Conservation (phyloP, 257 asterid genomes). For the Solanum corneliomulleri region DNA sequence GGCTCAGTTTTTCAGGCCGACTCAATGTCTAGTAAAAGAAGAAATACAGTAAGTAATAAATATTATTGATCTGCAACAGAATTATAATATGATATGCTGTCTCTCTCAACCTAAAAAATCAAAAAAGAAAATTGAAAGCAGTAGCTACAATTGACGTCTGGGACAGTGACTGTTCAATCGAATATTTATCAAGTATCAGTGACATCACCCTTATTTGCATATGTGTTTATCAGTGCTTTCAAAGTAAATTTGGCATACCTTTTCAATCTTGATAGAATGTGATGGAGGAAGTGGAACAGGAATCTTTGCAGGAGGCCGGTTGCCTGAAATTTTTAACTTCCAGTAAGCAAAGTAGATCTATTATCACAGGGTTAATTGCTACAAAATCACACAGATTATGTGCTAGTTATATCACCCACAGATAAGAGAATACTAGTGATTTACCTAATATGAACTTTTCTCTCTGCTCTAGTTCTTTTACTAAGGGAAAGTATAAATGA, state of each 20-base stretch:
- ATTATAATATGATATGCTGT: not conserved
- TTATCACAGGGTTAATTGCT: not conserved
- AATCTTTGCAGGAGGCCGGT: slow-evolving; percentile 86
- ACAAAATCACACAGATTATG: not conserved
- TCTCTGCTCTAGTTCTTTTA: not conserved
- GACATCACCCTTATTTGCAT: not conserved
- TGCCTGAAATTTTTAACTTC: slow-evolving; percentile 32
- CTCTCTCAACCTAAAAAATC: not conserved
- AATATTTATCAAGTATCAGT: not conserved
- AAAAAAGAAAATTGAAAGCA: not conserved
- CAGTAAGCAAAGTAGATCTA: not conserved
- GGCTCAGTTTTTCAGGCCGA: slow-evolving; percentile 60
- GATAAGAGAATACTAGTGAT: not conserved
- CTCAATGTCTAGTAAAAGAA: slow-evolving; percentile 36
- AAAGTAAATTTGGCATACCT: slow-evolving; percentile 32
- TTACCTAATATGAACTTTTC: not conserved
- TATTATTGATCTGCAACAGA: not conserved
- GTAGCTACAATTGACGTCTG: not conserved
- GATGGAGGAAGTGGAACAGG: slow-evolving; percentile 89
- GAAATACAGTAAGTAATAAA: not conserved
- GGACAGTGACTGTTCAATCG: not conserved
- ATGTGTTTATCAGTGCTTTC: not conserved
- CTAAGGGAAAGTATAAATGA: not conserved
- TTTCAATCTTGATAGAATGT: slow-evolving; percentile 45
- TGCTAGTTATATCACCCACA: not conserved